Evolutionary conservation across 2,329 filamentous ascomycete species (phyloP), one percentile per base, ranked within the genome.

Genomic region (Pseudogymnoascus sp.): DNA sequence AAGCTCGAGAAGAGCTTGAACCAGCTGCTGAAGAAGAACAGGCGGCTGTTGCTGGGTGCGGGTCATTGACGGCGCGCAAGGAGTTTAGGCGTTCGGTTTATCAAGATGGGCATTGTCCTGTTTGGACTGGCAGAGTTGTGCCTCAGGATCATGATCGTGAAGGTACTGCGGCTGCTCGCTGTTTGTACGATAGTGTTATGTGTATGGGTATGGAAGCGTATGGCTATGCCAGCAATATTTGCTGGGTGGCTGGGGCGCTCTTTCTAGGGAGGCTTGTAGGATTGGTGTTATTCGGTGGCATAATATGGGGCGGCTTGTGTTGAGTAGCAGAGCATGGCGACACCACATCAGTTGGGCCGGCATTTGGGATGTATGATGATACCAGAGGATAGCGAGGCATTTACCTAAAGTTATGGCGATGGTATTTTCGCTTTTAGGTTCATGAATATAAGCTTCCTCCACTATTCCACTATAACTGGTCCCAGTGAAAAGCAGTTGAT

Each of bases 1-100:
- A 81, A 77, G 67, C 70, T 86, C 30, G 85, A 87, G 74, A 86
- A 85, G 76, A 81, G 76, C 47, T 72, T 88, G 61, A 83, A 83
- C 69, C 76, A 79, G 43, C 70, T 86, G 18, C 79, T 87, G 61
- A 83, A 81, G 74, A 81, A 80, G 70, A 88, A 88, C 69, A 74
- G 79, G 61, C 76, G 80, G 58, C 66, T 86, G 41, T 68, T 86
- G 33, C 66, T 82, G 2, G 76, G 76, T 14, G 62, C 66, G 61
- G 65, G 65, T 7, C 69, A 72, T 70, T 73, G 65, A 72, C 39
- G 38, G 47, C 35, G 43, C 54, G 60, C 60, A 59, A 58, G 60
- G 60, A 61, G 60, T 61, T 61, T 61, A 61, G 60, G 60, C 22
- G 54, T 60, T 28, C 28, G 28, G 38, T n/a, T 25, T 60, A 63